Base-by-base conservation (phyloP, 2,329 filamentous ascomycete genomes). In the Colletotrichum sansevieriae region DNA sequence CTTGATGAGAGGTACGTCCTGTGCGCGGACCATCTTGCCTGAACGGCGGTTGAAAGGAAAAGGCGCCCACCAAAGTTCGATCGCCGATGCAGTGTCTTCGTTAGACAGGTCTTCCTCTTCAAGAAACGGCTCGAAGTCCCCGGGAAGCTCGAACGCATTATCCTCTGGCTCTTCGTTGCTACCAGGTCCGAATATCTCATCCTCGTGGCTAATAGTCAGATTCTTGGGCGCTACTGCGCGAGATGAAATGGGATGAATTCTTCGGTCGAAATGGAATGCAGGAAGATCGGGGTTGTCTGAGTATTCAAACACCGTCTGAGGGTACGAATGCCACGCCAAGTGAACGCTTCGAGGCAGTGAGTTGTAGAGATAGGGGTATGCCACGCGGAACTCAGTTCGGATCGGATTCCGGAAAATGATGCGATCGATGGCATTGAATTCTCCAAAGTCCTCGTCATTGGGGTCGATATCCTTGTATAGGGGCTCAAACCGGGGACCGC, bases 361-460 rank as follows among this genome's bases (percentile, higher is more conserved):
- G 78, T 99, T 99, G 83, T 99, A 99, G 6, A 99, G 85, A 78
- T 92, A 98, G 0, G 96, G 96, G 78, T 93, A 98, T 0, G 94
- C 94, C 49, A 99, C 96, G 52, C 95, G 90, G 76, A 97, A 98
- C 81, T 99, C 96, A 9, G 95, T 99, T 73, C 95, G 90, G 72
- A 98, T 97, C 0, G 95, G 95, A 54, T 92, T 91, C 72, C 96
- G 92, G 86, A 99, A 99, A 73, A 99, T 99, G 81, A 99, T 99
- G 74, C 97, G 93, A 76, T 99, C 96, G 75, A 99, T 99, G 39
- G 96, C 96, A 77, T 99, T 99, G 86, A 99, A 99, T 80, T 99
- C 96, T 80, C 96, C 96, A 81, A 99, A 99, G 77, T 99, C 96
- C 79, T 99, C 96, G 74, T 98, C 95, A 75, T 99, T 99, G 2